phyloP scores from a whole-genome alignment of 1,284 basidiomycete genomes.

The Marasmius fiardii region DNA sequence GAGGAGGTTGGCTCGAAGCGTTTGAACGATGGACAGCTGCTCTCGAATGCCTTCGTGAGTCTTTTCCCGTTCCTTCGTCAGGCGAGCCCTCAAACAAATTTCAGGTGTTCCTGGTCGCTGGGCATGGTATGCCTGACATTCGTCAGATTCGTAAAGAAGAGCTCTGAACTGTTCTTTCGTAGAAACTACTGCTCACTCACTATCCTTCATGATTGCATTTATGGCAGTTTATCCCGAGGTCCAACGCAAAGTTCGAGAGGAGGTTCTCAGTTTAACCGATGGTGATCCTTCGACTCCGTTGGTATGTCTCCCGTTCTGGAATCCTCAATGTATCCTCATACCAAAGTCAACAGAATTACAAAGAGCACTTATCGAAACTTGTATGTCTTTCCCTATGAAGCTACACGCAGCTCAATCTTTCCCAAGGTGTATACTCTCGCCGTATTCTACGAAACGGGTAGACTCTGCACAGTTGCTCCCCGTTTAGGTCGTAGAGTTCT shows the following conservation, averaged over 20 bases:
- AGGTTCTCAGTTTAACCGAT: background rate
- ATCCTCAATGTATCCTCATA: background rate
- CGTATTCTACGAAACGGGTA: background rate
- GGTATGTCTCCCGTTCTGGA: background rate
- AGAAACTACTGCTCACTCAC: background rate
- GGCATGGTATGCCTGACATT: background rate
- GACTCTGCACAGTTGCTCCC: background rate
- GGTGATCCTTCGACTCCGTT: background rate
- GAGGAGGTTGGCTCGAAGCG: background rate
- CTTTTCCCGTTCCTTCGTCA: background rate
- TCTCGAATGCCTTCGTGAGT: background rate
- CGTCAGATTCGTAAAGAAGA: background rate
- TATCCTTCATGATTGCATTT: background rate
- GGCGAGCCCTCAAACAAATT: background rate
- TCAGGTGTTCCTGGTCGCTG: background rate
- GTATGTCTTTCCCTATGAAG: background rate
- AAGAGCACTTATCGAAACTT: background rate
- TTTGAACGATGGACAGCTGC: background rate
- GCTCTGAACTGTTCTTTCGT: background rate
- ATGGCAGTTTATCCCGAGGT: background rate
- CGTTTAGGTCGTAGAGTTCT: background rate
- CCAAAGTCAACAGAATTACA: background rate
- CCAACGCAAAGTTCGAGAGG: background rate
- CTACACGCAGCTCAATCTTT: background rate
- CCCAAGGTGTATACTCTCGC: background rate